Conservation (phyloP, 805 yeast species). For the Cyberlindnera suaveolens region DNA sequence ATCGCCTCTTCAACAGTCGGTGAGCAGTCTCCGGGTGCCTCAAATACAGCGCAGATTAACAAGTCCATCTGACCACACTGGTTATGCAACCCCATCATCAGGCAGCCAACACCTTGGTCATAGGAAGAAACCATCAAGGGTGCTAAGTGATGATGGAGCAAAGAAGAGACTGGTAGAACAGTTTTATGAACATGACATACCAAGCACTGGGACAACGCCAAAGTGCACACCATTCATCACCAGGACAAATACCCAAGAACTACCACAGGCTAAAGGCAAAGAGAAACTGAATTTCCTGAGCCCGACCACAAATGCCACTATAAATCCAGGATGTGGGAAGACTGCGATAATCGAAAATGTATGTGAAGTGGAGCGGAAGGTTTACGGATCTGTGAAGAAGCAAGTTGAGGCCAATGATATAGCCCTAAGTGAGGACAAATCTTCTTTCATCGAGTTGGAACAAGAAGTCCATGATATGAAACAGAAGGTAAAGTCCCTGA, state of each 20-base stretch:
- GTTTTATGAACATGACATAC: constrained; percentile 10
- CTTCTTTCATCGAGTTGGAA: constrained; percentile 3
- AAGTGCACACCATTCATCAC: constrained; percentile 4
- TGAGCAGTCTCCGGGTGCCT: constrained; percentile 1
- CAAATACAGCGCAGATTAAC: background rate
- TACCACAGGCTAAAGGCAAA: background rate
- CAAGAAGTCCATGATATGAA: constrained; percentile 5
- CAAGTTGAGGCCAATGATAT: constrained; percentile 6
- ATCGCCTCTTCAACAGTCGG: constrained; percentile 10
- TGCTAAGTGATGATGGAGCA: background rate
- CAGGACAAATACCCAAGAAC: constrained; percentile 5
- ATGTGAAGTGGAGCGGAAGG: background rate
- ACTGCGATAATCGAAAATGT: constrained; percentile 1
- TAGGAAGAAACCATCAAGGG: background rate
- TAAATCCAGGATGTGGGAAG: background rate
- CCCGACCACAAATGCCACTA: background rate
- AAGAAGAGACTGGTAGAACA: constrained; percentile 17
- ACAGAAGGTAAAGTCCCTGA: constrained; percentile 1
- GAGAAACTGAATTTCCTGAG: constrained; percentile 4
- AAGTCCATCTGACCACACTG: background rate
- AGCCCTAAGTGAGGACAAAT: constrained; percentile 1
- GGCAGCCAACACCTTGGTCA: background rate
- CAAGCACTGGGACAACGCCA: constrained; percentile 1
- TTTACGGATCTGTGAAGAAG: constrained; percentile 1
- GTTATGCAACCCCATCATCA: background rate